Evolutionary conservation across 169 alveolate species (phyloP), one percentile per base, ranked within the genome.

Genomic region (Amoebophrya sp.): DNA sequence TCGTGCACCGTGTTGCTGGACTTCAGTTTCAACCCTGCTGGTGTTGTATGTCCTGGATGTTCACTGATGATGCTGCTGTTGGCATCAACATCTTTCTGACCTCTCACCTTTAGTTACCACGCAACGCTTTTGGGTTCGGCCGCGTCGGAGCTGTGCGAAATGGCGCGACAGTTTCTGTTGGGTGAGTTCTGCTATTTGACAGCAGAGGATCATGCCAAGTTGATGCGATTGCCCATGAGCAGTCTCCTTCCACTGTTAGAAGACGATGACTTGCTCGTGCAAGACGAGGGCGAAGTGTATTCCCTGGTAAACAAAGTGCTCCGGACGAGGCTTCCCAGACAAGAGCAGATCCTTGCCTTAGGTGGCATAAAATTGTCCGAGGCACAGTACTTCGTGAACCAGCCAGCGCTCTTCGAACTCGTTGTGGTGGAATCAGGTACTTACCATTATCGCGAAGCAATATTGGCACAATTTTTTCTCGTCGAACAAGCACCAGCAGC

Each of bases 261-360:
- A 26, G 83, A 65, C 33, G 83, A 65, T 36, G 83, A 65, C n/a
- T 36, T 65, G 33, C 83, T 65, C 33, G 83, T 65, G 83, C 83
- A 65, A 36, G 83, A 65, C 83, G 83, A 65, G n/a, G 83, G 83
- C 26, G 83, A 65, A 65, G 83, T 65, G 12, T 65, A 65, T 65
- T 6, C 36, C 83, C 26, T 65, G 83, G 83, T 65, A 36, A 65
- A 65, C 83, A 6, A 26, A 12, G 83, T 65, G 83, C 83, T 65
- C 38, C 83, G 83, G 10, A 65, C 83, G 36, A 29, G 83, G 12
- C 26, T 65, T 0, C 36, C 12, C 38, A 29, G 83, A 65, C 18
- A 6, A 65, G 83, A 65, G 83, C 83, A 65, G 83, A 65, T 36
- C 83, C 83, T 65, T 29, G 1, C 83, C 38, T 36, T 65, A 26